phyloP scores from a whole-genome alignment of 306 rosid genomes.

The Gastrolobium villosum region DNA sequence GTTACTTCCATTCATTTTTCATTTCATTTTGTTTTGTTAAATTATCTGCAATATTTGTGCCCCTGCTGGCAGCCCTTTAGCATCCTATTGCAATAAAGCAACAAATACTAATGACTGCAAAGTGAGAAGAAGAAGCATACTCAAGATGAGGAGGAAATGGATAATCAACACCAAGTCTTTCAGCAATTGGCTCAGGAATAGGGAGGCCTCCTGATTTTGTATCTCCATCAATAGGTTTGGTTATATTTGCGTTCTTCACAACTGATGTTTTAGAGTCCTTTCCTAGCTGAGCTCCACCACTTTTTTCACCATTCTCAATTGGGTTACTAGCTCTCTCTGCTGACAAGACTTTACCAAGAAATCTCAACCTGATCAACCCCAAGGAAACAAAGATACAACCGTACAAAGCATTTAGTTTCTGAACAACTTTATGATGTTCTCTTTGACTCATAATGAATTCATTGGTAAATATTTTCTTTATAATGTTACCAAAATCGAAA shows the following conservation, averaged over 20 bases:
- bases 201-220: constrained; percentile 59
- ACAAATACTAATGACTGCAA: constrained; percentile 34
- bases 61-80: not conserved
- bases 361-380: constrained; percentile 70
- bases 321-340: constrained; percentile 75
- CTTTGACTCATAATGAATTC: constrained; percentile 7
- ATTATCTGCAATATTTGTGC: constrained; percentile 9
- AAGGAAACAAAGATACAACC: constrained; percentile 39
- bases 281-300: constrained; percentile 47
- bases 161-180: constrained; percentile 89
- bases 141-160: constrained; percentile 92
- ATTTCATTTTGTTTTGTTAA: constrained; percentile 19
- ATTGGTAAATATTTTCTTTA: not conserved
- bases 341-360: constrained; percentile 85
- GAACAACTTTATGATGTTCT: constrained; percentile 23
- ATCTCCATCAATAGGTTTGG: constrained; percentile 56
- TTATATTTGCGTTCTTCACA: constrained; percentile 41
- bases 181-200: constrained; percentile 76
- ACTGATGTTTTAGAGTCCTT: constrained; percentile 53
- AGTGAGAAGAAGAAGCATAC: constrained; percentile 59
- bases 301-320: constrained; percentile 47
- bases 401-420: constrained; percentile 24
- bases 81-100: constrained; percentile 18
- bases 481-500: constrained; percentile 15
- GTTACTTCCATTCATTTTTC: not conserved